Percentiles rank a stretch among this genome's conserved stretches.
Evolutionary conservation across 2,329 filamentous ascomycete genomes (phyloP).

Genomic region (Myotisia sp.): DNA sequence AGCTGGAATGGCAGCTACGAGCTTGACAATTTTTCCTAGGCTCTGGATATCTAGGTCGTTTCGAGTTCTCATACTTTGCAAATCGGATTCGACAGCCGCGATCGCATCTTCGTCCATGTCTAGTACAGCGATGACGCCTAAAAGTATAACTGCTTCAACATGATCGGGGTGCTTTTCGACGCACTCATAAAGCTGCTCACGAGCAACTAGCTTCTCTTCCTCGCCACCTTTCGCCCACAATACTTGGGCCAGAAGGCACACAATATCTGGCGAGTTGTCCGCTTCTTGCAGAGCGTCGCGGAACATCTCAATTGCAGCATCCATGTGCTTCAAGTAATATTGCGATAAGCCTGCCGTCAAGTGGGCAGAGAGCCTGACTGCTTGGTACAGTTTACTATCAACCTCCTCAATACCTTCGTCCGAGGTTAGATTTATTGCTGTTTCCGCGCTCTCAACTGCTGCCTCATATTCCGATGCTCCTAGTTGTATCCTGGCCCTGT

Average conservation of each 20-base stretch:
- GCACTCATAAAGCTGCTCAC: conserved; percentile 64
- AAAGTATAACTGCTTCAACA: conserved; percentile 61
- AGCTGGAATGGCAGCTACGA: conserved; percentile 60
- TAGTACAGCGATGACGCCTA: conserved; percentile 71
- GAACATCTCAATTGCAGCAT: conserved; percentile 64
- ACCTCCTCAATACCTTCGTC: conserved; percentile 55
- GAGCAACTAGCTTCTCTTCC: conserved; percentile 58
- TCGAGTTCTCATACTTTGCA: conserved; percentile 56
- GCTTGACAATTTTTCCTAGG: conserved; percentile 54
- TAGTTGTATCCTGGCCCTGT: conserved; percentile 72
- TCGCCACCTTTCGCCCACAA: conserved; percentile 79
- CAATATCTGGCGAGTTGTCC: conserved; percentile 61
- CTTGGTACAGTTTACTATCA: conserved; percentile 46
- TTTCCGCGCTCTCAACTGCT: conserved; percentile 67
- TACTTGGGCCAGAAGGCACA: conserved; percentile 78
- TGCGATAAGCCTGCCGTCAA: conserved; percentile 72
- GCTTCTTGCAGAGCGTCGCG: conserved; percentile 66
- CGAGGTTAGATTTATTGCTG: conserved; percentile 61
- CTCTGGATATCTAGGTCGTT: conserved; percentile 49
- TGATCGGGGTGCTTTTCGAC: conserved; percentile 63
- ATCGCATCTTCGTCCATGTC: conserved; percentile 66
- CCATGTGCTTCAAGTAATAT: conserved; percentile 53
- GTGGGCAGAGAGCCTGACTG: conserved; percentile 67
- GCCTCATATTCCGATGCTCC: conserved; percentile 49
- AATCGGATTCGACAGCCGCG: conserved; percentile 65